Percentiles rank a stretch among this genome's conserved stretches.
phyloP scores from a whole-genome alignment of 805 yeast genomes.

The Candida dajiaensis region DNA sequence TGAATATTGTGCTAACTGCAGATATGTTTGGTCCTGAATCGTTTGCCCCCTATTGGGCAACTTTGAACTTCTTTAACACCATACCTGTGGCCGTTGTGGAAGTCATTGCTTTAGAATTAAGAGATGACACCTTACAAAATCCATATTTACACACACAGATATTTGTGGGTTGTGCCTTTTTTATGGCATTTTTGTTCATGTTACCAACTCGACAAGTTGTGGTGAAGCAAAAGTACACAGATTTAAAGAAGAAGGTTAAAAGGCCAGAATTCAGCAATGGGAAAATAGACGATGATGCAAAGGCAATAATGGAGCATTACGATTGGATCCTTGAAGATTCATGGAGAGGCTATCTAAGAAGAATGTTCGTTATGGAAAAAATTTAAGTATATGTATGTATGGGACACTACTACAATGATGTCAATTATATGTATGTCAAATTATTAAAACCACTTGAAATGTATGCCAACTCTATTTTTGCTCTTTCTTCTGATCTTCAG shows the following conservation, averaged over 20 bases:
- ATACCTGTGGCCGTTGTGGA: slow-evolving; percentile 42
- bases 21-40: slow-evolving; percentile 32
- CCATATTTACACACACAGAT: slow-evolving; percentile 58
- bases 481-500: slow-evolving; percentile 4
- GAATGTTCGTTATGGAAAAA: slow-evolving; percentile 13
- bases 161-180: slow-evolving; percentile 46
- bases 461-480: neutral
- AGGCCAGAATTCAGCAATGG: neutral
- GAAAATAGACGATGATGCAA: neutral
- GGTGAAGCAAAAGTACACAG: slow-evolving; percentile 34
- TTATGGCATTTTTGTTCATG: slow-evolving; percentile 35
- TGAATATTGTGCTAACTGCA: slow-evolving; percentile 36
- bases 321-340: slow-evolving; percentile 4
- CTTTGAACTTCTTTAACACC: slow-evolving; percentile 20
- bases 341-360: slow-evolving; percentile 7
- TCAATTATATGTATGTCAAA: no score
- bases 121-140: slow-evolving; percentile 17
- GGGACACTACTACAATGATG: no score
- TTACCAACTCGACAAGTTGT: slow-evolving; percentile 43
- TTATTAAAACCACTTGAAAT: no score
- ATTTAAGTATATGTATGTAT: slow-evolving; percentile 1
- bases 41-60: slow-evolving; percentile 24
- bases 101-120: slow-evolving; percentile 47
- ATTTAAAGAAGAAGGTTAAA: neutral
- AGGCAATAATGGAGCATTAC: slow-evolving; percentile 1